Conservation (phyloP, 2,329 filamentous ascomycete genomes). For the Tolypocladium inflatum region DNA sequence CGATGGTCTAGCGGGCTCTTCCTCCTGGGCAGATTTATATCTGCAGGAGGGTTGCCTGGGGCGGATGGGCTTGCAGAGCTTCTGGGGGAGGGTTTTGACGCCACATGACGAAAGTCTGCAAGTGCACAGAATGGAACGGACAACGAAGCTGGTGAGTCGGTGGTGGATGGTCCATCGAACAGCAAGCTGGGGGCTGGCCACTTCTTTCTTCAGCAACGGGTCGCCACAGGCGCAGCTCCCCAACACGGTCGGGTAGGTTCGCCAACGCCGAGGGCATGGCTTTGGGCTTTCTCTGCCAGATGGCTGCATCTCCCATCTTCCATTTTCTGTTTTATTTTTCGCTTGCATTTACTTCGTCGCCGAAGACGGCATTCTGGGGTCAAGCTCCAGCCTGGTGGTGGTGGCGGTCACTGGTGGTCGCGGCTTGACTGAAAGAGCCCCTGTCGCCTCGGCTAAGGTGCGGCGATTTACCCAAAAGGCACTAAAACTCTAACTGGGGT, state of each 20-base stretch:
- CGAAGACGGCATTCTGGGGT: neutral
- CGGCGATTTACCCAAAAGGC: slow-evolving; percentile 25
- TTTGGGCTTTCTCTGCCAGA: neutral
- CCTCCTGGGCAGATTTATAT: neutral
- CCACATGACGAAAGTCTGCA: neutral
- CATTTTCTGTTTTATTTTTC: neutral
- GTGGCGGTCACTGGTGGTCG: neutral
- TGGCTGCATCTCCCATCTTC: neutral
- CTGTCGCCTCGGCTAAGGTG: slow-evolving; percentile 26
- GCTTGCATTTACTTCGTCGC: neutral
- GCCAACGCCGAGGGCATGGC: neutral
- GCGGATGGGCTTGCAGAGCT: neutral
- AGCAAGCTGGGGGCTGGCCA: neutral
- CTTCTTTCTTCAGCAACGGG: neutral
- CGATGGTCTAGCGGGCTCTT: neutral
- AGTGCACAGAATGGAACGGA: neutral
- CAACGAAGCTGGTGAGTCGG: neutral
- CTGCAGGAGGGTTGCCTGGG: neutral
- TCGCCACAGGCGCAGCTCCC: neutral
- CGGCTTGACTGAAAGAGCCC: slow-evolving; percentile 1
- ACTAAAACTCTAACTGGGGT: slow-evolving; percentile 28
- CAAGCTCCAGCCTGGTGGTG: neutral
- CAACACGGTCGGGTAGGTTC: neutral
- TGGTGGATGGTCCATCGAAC: neutral
- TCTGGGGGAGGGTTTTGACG: too few relatives aligned